phyloP scores from a whole-genome alignment of 768 basidiomycete genomes.

The Lactifluus echinatus region DNA sequence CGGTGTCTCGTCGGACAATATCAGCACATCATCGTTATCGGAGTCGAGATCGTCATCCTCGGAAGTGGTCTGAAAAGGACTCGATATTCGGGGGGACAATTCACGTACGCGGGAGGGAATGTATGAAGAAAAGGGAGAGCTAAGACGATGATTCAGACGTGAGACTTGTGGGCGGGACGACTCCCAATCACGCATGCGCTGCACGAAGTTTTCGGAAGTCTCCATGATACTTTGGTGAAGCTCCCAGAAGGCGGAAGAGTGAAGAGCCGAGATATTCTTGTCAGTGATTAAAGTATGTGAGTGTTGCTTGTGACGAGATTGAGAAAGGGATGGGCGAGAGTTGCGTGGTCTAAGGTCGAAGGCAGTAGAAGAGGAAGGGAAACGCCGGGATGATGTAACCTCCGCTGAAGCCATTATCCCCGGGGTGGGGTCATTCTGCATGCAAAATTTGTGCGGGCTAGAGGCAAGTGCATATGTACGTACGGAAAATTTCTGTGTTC shows the following conservation, averaged over 20 bases:
- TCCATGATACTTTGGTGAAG: constrained; percentile 54
- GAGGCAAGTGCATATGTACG: constrained; percentile 21
- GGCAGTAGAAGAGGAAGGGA: constrained; percentile 28
- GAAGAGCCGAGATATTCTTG: constrained; percentile 37
- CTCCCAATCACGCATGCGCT: constrained; percentile 69
- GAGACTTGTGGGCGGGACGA: constrained; percentile 35
- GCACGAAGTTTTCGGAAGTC: constrained; percentile 58
- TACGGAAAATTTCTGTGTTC: constrained; percentile 38
- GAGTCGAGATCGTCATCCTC: constrained; percentile 19
- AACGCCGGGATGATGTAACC: constrained; percentile 4
- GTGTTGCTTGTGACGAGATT: background rate
- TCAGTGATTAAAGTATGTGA: constrained; percentile 2
- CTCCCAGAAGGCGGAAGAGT: constrained; percentile 58
- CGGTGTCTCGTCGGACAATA: constrained; percentile 36
- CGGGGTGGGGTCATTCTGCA: constrained; percentile 1
- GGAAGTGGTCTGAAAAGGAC: constrained; percentile 20
- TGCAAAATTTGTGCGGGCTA: background rate
- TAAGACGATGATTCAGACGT: constrained; percentile 32
- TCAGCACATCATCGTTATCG: constrained; percentile 41
- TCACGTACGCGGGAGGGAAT: constrained; percentile 2
- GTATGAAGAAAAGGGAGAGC: constrained; percentile 20
- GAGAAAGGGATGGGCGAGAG: constrained; percentile 4
- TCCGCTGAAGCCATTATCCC: background rate
- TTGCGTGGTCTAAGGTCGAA: constrained; percentile 25
- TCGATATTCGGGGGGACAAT: constrained; percentile 15